Base-by-base conservation (phyloP, 2,329 filamentous ascomycete species). In the Magnaporthiopsis incrustans region DNA sequence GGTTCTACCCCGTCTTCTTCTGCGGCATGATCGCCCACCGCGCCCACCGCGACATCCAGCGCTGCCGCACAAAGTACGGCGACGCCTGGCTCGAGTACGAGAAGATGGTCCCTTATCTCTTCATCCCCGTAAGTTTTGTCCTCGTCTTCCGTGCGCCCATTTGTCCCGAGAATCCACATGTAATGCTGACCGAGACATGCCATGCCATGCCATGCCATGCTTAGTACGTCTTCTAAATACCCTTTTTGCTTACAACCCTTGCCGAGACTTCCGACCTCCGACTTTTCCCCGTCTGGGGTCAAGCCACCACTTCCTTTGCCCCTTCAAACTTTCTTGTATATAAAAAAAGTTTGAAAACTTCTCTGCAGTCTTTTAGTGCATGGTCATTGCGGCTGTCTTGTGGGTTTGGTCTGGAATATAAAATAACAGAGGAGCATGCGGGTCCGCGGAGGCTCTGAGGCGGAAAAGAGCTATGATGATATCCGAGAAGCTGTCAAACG, bases 1-100 rank as follows among this genome's bases (percentile, higher is more conserved):
- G 91, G 91, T 96, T 96, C 76, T 95, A 96, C 72, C 89, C 91
- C 0, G 75, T 91, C 59, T 96, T 96, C 81, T 96, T 96, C 75
- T 80, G 80, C 50, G 78, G 79, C 68, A 95, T 95, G 91, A 95
- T 96, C 72, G 80, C 86, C 3, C 92, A 96, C 76, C 89, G 91
- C 65, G 89, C 90, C 14, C 77, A 79, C 63, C 83, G 92, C 68
- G 92, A 96, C 73, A 91, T 94, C 67, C 81, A 88, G 72, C 83
- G 88, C 68, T 96, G 92, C 76, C 85, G 86, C 67, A 81, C 79
- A 71, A 93, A 91, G 81, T 96, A 96, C 76, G 91, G 69, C 64
- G 68, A 68, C 14, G 66, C 69, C 56, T 70, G 69, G 69, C 66
- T 60, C 12, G 61, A 70, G 66, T 70, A 70, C 64, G 69, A 70